A percentile compares a stretch with the other conserved stretches of the same genome.
phyloP scores from a whole-genome alignment of 306 rosid species.

The Hippophae gyantsensis region DNA sequence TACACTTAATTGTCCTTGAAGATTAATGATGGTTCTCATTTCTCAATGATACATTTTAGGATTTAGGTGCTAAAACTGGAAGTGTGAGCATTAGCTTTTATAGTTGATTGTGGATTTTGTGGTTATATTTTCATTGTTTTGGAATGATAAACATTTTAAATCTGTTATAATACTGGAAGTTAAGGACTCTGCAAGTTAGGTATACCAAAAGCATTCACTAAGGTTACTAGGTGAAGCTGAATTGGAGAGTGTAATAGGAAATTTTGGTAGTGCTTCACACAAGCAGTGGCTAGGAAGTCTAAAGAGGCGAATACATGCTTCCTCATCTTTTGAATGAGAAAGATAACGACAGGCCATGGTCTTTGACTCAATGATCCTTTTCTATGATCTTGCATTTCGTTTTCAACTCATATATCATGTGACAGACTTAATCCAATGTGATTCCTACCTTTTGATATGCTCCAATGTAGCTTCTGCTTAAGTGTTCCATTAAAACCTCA shows the following conservation, averaged over 20 bases:
- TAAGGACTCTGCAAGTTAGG: slow-evolving; percentile 4
- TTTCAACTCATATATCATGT: background rate
- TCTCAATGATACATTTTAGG: background rate
- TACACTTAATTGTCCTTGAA: background rate
- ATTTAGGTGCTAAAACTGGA: background rate
- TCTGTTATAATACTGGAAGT: slow-evolving; percentile 3
- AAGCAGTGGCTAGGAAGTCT: slow-evolving; percentile 2
- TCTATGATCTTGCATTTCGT: background rate
- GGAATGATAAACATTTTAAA: slow-evolving; percentile 6
- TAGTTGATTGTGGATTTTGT: background rate
- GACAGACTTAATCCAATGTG: too few species aligned
- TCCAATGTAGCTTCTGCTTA: background rate
- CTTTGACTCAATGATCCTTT: background rate
- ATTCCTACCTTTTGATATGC: background rate
- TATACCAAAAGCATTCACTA: slow-evolving; percentile 5
- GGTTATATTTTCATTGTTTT: slow-evolving; percentile 2
- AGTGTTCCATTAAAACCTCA: background rate
- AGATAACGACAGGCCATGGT: background rate
- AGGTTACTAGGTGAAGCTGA: background rate
- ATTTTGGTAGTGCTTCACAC: background rate
- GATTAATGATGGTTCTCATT: background rate
- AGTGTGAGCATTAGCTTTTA: background rate
- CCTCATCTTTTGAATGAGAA: background rate
- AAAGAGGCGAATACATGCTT: background rate
- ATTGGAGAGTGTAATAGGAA: slow-evolving; percentile 1